phyloP scores from a whole-genome alignment of 2,329 filamentous ascomycete species.

The Fusarium sp. region DNA sequence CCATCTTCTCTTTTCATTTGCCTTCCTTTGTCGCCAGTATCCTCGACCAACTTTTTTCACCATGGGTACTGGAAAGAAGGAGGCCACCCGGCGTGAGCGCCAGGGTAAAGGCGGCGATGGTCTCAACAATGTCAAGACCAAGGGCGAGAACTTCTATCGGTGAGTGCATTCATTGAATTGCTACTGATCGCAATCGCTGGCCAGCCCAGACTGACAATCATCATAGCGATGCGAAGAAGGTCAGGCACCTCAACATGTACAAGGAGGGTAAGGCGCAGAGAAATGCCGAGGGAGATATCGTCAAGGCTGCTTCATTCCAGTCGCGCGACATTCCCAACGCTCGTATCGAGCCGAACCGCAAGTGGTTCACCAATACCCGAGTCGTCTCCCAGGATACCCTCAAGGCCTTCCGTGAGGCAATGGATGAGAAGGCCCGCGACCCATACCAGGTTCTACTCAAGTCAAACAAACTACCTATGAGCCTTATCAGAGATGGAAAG shows the following conservation, averaged over 20 bases:
- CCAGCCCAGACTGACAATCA: constrained; percentile 18
- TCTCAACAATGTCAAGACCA: constrained; percentile 90
- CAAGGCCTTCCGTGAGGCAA: constrained; percentile 87
- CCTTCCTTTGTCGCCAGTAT: constrained; percentile 33
- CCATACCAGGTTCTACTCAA: constrained; percentile 96
- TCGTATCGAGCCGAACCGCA: constrained; percentile 93
- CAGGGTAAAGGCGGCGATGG: constrained; percentile 88
- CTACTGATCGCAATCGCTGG: neutral
- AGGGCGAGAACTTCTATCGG: constrained; percentile 99
- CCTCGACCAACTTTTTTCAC: constrained; percentile 43
- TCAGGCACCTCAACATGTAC: constrained; percentile 89
- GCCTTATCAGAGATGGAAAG: constrained; percentile 81
- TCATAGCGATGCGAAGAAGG: constrained; percentile 78
- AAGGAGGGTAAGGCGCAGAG: constrained; percentile 87
- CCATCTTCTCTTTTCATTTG: constrained; percentile 33
- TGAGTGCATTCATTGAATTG: constrained; percentile 53
- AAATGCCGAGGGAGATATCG: constrained; percentile 86
- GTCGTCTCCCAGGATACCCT: constrained; percentile 90
- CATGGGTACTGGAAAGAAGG: constrained; percentile 95
- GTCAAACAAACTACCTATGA: constrained; percentile 97
- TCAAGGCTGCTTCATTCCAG: constrained; percentile 86
- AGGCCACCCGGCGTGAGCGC: constrained; percentile 82
- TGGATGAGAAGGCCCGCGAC: constrained; percentile 89
- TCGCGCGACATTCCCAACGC: constrained; percentile 84
- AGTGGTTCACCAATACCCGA: constrained; percentile 97